Evolutionary conservation across 257 asterid genomes (phyloP), one percentile per base, ranked within the genome.

Genomic region (Solanum infundibuliforme): DNA sequence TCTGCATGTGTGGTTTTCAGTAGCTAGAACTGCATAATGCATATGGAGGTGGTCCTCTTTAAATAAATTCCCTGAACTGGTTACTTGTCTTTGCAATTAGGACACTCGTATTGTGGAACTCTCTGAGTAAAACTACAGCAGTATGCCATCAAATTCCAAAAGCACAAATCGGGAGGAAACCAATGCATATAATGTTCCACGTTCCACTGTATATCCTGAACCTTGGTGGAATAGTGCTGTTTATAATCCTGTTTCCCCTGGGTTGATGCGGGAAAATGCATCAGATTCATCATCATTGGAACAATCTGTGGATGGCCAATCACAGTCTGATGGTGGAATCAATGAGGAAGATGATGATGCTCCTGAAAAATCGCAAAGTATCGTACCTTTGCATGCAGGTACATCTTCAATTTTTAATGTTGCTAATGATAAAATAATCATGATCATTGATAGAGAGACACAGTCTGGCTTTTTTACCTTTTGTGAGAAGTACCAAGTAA

Each of bases 271-370:
- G 84, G 94, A 91, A 87, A 91, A 83, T 89, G 94, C 88, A 69
- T 95, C 98, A 82, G 98, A 96, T 75, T 93, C 98, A 23, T 93
- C 97, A 39, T 94, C 98, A 4, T 87, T 86, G 88, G 98, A 95
- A 89, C 96, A 93, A 68, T 95, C 96, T 58, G 90, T 75, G 86
- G 98, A 94, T 79, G 94, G 89, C 23, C 94, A 91, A 52, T 95
- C 98, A 39, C 98, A 92, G 39, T 94, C 98, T 68, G 97, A 91
- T 87, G 93, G 92, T 88, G 92, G 90, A 81, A 74, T 89, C 68
- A 93, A 93, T 88, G 93, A 94, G 84, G 96, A 92, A 48, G 98
- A 92, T 84, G 96, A 89, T 81, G 93, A 91, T 85, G 89, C 90
- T 62, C 86, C 89, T 74, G 94, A 92, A 87, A 92, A 88, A 82